Conservation (phyloP, 2,329 filamentous ascomycete genomes). For the Colletotrichum endophyticum region DNA sequence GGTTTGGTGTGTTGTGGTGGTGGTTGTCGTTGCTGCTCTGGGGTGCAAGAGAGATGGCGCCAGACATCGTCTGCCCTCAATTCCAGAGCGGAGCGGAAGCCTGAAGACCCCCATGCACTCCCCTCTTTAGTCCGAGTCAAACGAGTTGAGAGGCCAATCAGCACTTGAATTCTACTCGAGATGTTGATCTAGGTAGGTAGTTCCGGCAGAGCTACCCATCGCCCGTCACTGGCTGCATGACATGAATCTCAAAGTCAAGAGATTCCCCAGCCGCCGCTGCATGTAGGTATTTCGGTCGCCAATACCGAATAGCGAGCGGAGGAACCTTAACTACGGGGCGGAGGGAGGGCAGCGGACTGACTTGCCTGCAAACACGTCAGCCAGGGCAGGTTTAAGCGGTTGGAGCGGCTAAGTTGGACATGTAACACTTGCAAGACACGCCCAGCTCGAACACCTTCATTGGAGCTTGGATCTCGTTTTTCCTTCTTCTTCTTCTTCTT, state of each 20-base stretch:
- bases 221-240: neutral
- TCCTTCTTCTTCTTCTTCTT: neutral
- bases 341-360: neutral
- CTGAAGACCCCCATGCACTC: neutral
- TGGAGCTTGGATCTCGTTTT: conserved; percentile 1
- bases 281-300: neutral
- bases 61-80: neutral
- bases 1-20: neutral
- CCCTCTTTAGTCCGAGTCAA: neutral
- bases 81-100: neutral
- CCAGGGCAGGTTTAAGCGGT: conserved; percentile 19
- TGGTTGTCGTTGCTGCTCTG: neutral
- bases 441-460: neutral
- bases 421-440: conserved; percentile 17
- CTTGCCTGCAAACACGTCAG: neutral
- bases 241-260: neutral
- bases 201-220: neutral
- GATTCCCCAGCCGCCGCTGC: neutral
- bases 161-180: neutral
- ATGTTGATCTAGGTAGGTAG: neutral
- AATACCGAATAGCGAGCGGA: neutral
- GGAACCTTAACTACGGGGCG: neutral
- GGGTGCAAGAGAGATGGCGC: neutral
- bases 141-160: neutral
- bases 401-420: conserved; percentile 22